Conservation (phyloP, 441 rosid genomes). For the Manihot esculenta region DNA sequence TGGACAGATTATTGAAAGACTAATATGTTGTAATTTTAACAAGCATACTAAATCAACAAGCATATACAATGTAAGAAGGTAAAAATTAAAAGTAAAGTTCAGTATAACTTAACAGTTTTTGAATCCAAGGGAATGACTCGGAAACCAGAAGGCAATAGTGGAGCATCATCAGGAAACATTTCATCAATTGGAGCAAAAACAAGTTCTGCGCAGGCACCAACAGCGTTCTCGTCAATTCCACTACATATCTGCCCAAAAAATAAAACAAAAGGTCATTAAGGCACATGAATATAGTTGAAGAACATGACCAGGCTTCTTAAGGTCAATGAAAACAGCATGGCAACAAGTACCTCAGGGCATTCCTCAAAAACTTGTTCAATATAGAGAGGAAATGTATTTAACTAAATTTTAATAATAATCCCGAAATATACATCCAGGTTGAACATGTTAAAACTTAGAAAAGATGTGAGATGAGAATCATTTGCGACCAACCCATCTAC, state of each 20-base stretch:
- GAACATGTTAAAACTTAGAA: not conserved
- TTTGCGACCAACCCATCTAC: no score
- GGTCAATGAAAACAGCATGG: not conserved
- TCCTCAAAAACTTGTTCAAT: not conserved
- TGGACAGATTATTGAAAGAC: not conserved
- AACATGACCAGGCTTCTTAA: not conserved
- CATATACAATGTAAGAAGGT: not conserved
- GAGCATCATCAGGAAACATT: slow-evolving; percentile 97
- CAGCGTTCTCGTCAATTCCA: slow-evolving; percentile 90
- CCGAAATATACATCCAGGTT: not conserved
- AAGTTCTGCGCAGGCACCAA: slow-evolving; percentile 89
- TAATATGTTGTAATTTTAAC: not conserved
- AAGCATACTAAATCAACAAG: not conserved
- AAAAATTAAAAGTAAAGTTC: not conserved
- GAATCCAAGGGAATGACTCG: slow-evolving; percentile 89
- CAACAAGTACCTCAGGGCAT: not conserved
- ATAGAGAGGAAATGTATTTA: not conserved
- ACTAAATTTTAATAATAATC: not conserved
- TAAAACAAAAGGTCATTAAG: not conserved
- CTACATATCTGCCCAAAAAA: slow-evolving; percentile 65
- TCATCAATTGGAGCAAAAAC: slow-evolving; percentile 97
- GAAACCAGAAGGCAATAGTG: slow-evolving; percentile 91
- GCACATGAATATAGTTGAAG: not conserved
- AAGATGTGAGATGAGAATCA: not conserved
- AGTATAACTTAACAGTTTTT: slow-evolving; percentile 54